These are phyloP conservation scores for Geosmithia morbida DNA, from an alignment of 2,329 filamentous ascomycete species.

Conservation along the genomic window DNA sequence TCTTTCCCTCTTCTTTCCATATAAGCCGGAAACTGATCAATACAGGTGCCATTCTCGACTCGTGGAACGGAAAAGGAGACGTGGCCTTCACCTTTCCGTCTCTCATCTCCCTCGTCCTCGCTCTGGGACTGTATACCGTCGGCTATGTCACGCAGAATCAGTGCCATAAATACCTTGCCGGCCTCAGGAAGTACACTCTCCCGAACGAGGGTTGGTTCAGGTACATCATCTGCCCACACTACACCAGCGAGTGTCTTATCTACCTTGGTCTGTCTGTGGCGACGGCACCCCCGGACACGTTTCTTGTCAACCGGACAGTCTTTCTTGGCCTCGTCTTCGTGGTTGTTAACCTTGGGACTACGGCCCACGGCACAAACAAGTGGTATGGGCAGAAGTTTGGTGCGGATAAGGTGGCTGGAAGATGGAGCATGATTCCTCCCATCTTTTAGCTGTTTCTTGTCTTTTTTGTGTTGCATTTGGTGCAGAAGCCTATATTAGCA, in stretches of 20 bases:
- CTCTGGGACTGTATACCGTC: slow-evolving; percentile 49
- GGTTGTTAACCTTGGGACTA: slow-evolving; percentile 64
- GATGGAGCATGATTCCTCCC: slow-evolving; percentile 66
- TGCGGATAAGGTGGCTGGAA: slow-evolving; percentile 39
- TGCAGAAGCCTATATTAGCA: background rate
- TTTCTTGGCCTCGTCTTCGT: slow-evolving; percentile 60
- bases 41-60: slow-evolving; percentile 17
- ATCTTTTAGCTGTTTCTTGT: slow-evolving; percentile 26
- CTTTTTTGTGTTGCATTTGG: background rate
- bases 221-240: slow-evolving; percentile 71
- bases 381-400: slow-evolving; percentile 77
- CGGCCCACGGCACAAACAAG: slow-evolving; percentile 59
- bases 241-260: slow-evolving; percentile 74
- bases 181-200: slow-evolving; percentile 68
- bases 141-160: slow-evolving; percentile 62
- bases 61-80: slow-evolving; percentile 11
- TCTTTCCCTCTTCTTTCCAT: background rate
- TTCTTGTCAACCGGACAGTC: slow-evolving; percentile 56
- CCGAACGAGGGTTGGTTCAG: slow-evolving; percentile 61
- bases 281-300: slow-evolving; percentile 51
- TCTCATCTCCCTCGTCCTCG: slow-evolving; percentile 24
- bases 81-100: background rate
- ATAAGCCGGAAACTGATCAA: background rate
- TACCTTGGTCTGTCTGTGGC: slow-evolving; percentile 67
- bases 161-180: slow-evolving; percentile 56